Base-by-base conservation (phyloP, 2,329 filamentous ascomycete species). In the Neonectria sp. region DNA sequence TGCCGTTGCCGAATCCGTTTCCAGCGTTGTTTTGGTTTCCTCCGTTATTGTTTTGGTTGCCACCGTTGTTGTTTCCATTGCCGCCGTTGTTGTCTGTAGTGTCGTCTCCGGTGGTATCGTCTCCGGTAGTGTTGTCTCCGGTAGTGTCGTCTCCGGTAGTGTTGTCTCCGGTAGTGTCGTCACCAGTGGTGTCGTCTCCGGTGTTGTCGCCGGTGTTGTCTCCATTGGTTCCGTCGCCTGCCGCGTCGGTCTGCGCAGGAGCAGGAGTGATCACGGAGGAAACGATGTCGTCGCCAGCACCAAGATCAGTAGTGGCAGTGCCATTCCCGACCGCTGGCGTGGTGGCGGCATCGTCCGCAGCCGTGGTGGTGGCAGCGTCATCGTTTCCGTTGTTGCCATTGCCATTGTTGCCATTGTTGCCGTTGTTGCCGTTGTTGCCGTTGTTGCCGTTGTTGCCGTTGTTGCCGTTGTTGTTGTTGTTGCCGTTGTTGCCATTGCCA, bases 361-460 rank as follows among this genome's bases (percentile, higher is more conserved):
- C 52, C 29, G 52, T 56, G 15, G 29, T 65, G 13, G 55, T 56
- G 9, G 33, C 27, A 11, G 21, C 24, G 5, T 15, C 51, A 6
- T 51, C 33, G 29, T 35, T 35, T 29, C 27, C 27, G 7, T 29
- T 29, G 27, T 29, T 29, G 27, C 27, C 27, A 11, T 35, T 35
- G 6, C 13, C 6, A 33, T 57, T 60, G 56, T 59, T 65, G 9
- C 17, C 52, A 58, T 72, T 71, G 51, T 52, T 65, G 5, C 55
- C 64, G 25, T 64, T 70, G 21, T 71, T 49, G 24, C 55, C 53
- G 0, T 48, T 37, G 6, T 57, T 40, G 4, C 31, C 31, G 13
- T 68, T 65, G 7, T 37, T 43, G 33, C 11, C 33, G 1, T 49
- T 52, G 3, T 63, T 65, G 6, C 51, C 52, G 4, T 55, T 55